A percentile compares a stretch with the other conserved stretches of the same genome.
These are phyloP conservation scores for Paraphoma chrysanthemicola DNA, from an alignment of 2,329 filamentous ascomycete species.

Conservation along the genomic window DNA sequence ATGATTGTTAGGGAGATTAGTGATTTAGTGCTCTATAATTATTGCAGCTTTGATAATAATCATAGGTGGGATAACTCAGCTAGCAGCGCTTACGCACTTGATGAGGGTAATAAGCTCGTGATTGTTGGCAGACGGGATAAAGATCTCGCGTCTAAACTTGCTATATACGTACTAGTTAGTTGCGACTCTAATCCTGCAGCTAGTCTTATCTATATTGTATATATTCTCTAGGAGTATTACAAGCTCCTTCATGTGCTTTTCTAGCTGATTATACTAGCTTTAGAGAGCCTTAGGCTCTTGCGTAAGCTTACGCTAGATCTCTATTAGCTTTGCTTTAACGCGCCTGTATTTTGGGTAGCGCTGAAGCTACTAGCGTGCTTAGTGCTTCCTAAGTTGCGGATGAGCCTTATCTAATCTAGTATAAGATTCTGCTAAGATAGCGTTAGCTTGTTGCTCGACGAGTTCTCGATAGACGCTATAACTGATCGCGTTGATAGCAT, in stretches of 20 bases:
- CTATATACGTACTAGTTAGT: conserved; percentile 3
- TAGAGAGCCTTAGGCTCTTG: too few relatives aligned
- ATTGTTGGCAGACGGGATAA: conserved; percentile 6
- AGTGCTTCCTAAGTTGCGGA: too few relatives aligned
- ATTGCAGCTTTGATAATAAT: conserved; percentile 6
- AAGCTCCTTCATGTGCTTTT: conserved; percentile 1
- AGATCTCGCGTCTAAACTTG: not conserved
- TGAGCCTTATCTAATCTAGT: too few relatives aligned
- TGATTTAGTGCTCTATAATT: conserved; percentile 2
- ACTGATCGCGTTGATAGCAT: conserved; percentile 4
- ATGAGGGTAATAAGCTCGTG: conserved; percentile 2
- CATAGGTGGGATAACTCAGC: conserved; percentile 1
- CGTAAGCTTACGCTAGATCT: too few relatives aligned
- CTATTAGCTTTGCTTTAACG: too few relatives aligned
- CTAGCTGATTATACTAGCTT: too few relatives aligned
- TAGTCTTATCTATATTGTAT: not conserved
- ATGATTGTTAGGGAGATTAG: conserved; percentile 4
- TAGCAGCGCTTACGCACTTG: not conserved
- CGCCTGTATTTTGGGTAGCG: too few relatives aligned
- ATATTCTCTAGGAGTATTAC: not conserved
- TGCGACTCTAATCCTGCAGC: conserved; percentile 8
- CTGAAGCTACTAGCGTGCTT: too few relatives aligned
- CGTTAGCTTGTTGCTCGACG: conserved; percentile 3
- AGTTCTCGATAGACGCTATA: conserved; percentile 2
- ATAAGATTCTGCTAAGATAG: too few relatives aligned